Percentiles rank a stretch among this genome's conserved stretches.
phyloP scores from a whole-genome alignment of 2,329 filamentous ascomycete species.

The Thielaviopsis musarum region DNA sequence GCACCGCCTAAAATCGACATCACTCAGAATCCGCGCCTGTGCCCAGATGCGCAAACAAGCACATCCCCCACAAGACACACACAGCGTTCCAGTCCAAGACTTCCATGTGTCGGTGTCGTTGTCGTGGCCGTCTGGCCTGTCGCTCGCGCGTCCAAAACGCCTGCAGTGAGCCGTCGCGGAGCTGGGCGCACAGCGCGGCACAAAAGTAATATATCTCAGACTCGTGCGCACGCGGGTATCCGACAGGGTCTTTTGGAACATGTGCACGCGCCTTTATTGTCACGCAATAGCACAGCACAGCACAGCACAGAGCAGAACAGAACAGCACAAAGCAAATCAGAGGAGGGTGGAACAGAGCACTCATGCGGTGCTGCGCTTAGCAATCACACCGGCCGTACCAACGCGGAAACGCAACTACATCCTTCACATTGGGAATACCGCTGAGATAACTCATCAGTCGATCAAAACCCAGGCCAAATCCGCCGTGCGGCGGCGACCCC shows the following conservation, averaged over 20 bases:
- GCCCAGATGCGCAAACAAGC: too few relatives aligned
- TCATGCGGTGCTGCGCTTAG: constrained; percentile 17
- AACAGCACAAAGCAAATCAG: not conserved
- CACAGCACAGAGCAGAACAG: too few relatives aligned
- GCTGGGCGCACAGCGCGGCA: not conserved
- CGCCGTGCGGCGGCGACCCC: constrained; percentile 82
- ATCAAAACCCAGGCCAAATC: constrained; percentile 83
- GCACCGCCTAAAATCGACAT: too few relatives aligned
- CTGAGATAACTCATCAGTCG: constrained; percentile 69
- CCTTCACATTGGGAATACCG: constrained; percentile 66
- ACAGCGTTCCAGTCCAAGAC: too few relatives aligned
- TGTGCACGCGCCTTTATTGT: too few relatives aligned
- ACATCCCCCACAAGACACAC: too few relatives aligned
- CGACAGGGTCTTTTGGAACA: not conserved
- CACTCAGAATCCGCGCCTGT: too few relatives aligned
- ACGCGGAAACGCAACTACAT: constrained; percentile 73
- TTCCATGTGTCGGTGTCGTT: too few relatives aligned
- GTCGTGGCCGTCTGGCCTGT: too few relatives aligned
- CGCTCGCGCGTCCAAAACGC: too few relatives aligned
- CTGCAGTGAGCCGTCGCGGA: not conserved
- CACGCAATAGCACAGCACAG: too few relatives aligned
- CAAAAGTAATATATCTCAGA: not conserved
- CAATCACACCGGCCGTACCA: constrained; percentile 49
- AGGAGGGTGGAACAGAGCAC: not conserved
- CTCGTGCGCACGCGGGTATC: not conserved